These are phyloP conservation scores for Puccinia coronata DNA, from an alignment of 1,284 basidiomycete species.

Conservation along the genomic window DNA sequence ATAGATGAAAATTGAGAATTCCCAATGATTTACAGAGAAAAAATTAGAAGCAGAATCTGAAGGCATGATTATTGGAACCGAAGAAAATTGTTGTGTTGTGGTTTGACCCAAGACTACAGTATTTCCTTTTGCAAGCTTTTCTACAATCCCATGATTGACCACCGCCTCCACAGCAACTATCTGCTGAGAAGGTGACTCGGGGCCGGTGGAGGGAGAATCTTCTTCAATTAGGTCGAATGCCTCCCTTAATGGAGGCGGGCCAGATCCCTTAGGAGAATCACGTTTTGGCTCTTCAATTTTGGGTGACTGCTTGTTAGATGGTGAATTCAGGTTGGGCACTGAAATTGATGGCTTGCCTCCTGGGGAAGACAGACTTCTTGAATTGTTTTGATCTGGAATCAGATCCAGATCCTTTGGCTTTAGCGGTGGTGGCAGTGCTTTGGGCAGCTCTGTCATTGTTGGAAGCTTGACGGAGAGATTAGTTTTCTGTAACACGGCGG, in stretches of 20 bases:
- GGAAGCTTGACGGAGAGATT: background rate
- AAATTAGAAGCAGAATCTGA: no score
- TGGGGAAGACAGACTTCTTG: background rate
- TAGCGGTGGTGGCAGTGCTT: no score
- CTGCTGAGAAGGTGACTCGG: background rate
- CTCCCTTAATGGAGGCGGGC: background rate
- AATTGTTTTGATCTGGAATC: background rate
- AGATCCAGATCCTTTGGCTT: background rate
- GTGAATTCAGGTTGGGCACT: background rate
- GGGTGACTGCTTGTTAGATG: background rate
- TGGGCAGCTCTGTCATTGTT: no score
- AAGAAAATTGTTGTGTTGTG: constrained; percentile 2
- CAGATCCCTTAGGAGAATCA: background rate
- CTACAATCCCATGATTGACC: no score
- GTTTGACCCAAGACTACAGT: no score
- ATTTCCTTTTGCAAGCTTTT: background rate
- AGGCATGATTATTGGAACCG: constrained; percentile 10
- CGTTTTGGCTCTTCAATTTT: background rate
- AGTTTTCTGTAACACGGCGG: background rate
- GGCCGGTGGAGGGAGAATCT: background rate
- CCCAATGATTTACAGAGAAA: no score
- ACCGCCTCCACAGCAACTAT: background rate
- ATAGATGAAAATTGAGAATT: no score
- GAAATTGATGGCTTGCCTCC: no score
- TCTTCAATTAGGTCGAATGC: background rate